These are phyloP conservation scores for Odontarrhena argentea DNA, from an alignment of 345 rosid genomes.

Conservation along the genomic window DNA sequence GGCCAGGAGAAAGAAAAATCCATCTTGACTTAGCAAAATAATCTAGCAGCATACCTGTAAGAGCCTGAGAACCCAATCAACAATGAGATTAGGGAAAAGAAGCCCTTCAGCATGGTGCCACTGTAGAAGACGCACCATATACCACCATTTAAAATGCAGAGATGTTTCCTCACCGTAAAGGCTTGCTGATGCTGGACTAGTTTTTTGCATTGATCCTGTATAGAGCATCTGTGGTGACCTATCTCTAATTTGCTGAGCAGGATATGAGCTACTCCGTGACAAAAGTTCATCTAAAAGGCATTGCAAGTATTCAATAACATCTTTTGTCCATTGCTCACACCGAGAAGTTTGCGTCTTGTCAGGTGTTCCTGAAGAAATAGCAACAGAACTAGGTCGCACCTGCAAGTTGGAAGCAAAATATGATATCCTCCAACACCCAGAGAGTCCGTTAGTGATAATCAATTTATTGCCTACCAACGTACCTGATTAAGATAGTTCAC, in stretches of 20 bases:
- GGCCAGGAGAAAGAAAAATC: conserved; percentile 8
- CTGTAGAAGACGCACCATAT: conserved; percentile 86
- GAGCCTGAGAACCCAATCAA: conserved; percentile 93
- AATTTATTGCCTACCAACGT: conserved; percentile 13
- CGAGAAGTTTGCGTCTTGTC: conserved; percentile 69
- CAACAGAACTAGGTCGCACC: conserved; percentile 71
- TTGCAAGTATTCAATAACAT: conserved; percentile 89
- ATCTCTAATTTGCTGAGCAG: conserved; percentile 65
- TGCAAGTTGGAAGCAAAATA: conserved; percentile 51
- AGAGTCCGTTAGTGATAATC: background rate
- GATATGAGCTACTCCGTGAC: conserved; percentile 61
- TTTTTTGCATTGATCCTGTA: conserved; percentile 65
- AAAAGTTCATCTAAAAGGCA: conserved; percentile 74
- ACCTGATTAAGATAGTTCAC: conserved; percentile 98
- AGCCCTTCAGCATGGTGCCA: conserved; percentile 96
- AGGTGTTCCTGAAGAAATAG: conserved; percentile 64
- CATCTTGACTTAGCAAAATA: conserved; percentile 7
- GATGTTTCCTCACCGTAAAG: conserved; percentile 83
- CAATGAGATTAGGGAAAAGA: conserved; percentile 78
- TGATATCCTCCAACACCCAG: conserved; percentile 28
- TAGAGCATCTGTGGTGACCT: conserved; percentile 67
- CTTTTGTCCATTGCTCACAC: conserved; percentile 94
- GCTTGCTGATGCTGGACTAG: conserved; percentile 54
- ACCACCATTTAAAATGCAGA: conserved; percentile 90
- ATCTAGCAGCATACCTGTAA: conserved; percentile 61